Evolutionary conservation across 2,329 filamentous ascomycete genomes (phyloP).

Genomic region (Zarea fungicola): DNA sequence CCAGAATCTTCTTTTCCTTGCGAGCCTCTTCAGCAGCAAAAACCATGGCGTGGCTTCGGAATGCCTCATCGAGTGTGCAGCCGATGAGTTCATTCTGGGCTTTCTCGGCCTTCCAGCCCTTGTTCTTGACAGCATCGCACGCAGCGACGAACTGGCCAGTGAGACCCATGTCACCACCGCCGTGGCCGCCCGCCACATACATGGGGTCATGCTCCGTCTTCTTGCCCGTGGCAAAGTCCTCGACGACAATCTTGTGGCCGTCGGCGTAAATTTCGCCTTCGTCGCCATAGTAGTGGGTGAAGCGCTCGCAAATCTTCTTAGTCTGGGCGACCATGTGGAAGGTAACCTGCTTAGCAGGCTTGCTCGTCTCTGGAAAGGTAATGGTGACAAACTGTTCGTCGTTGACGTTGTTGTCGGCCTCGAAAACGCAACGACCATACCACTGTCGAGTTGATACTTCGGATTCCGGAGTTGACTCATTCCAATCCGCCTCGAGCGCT

Average conservation of each 20-base stretch:
- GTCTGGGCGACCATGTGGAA: conserved; percentile 96
- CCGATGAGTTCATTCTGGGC: conserved; percentile 75
- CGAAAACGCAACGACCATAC: conserved; percentile 95
- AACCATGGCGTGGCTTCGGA: conserved; percentile 87
- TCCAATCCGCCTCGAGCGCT: conserved; percentile 49
- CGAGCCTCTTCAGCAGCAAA: conserved; percentile 92
- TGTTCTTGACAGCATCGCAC: conserved; percentile 71
- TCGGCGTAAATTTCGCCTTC: conserved; percentile 84
- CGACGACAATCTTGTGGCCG: conserved; percentile 67
- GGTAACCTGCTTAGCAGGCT: conserved; percentile 74
- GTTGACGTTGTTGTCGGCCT: conserved; percentile 86
- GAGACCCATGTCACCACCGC: conserved; percentile 49
- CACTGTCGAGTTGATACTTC: conserved; percentile 55
- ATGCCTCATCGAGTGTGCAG: conserved; percentile 77
- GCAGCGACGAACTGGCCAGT: conserved; percentile 78
- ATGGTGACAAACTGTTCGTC: conserved; percentile 91
- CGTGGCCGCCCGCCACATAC: conserved; percentile 34
- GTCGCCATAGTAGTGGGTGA: conserved; percentile 81
- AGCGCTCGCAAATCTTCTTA: conserved; percentile 77
- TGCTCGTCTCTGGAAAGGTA: conserved; percentile 67
- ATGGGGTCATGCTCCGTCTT: conserved; percentile 26
- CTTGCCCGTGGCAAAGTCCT: conserved; percentile 46
- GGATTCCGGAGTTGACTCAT: conserved; percentile 39
- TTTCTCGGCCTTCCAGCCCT: conserved; percentile 57
- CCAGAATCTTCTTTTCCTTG: conserved; percentile 60